These are phyloP conservation scores for Dissophora globulifera DNA, from an alignment of 192 early-diverging fungal genomes.

Conservation along the genomic window DNA sequence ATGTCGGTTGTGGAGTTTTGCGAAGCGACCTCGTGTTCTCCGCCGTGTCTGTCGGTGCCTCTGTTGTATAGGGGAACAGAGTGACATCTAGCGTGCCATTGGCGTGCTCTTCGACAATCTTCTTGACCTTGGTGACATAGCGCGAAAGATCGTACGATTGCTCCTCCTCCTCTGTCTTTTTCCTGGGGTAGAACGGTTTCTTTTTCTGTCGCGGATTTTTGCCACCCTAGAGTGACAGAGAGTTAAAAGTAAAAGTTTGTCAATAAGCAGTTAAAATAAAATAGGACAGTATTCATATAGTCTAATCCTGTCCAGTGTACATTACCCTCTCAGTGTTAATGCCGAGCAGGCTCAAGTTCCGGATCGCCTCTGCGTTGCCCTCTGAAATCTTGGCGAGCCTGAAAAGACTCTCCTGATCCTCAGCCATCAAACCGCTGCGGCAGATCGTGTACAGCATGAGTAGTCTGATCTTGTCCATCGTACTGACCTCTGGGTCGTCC, in stretches of 20 bases:
- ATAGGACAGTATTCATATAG: too few species aligned
- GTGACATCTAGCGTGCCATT: conserved; percentile 65
- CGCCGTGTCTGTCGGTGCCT: conserved; percentile 44
- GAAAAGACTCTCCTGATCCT: conserved; percentile 74
- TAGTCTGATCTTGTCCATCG: conserved; percentile 78
- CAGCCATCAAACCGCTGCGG: conserved; percentile 78
- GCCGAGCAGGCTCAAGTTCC: conserved; percentile 76
- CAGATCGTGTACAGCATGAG: conserved; percentile 86
- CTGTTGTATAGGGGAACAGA: conserved; percentile 71
- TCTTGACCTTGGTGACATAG: conserved; percentile 81
- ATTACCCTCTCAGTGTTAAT: conserved; percentile 66
- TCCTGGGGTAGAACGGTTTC: conserved; percentile 65
- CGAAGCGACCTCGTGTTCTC: conserved; percentile 48
- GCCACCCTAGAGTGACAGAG: conserved; percentile 25
- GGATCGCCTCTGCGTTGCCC: conserved; percentile 84
- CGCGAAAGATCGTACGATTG: conserved; percentile 79
- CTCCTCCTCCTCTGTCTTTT: conserved; percentile 68
- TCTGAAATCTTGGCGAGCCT: conserved; percentile 74
- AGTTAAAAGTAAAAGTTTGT: background rate
- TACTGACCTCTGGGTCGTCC: conserved; percentile 73
- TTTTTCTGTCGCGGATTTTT: conserved; percentile 61
- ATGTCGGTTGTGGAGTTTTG: conserved; percentile 41
- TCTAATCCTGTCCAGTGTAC: too few species aligned
- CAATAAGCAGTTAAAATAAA: too few species aligned
- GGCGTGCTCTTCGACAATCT: conserved; percentile 67